Evolutionary conservation across 805 yeast species (phyloP).

Genomic region (Teunomyces kruisii): DNA sequence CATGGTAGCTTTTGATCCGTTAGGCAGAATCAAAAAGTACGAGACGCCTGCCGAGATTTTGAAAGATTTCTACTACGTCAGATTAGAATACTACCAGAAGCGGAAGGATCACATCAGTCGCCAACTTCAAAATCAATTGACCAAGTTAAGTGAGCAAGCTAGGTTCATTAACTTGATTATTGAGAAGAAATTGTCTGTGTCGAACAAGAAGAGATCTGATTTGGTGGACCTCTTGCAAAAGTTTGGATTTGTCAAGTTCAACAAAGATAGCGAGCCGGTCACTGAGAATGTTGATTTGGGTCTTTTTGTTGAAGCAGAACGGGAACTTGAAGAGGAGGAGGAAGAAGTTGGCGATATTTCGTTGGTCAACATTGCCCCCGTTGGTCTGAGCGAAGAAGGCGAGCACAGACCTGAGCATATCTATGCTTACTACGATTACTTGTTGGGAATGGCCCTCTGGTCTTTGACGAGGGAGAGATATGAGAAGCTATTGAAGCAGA

Average conservation of each 20-base stretch:
- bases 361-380: constrained; percentile 18
- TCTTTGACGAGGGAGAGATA: constrained; percentile 89
- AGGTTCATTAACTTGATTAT: constrained; percentile 89
- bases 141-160: constrained; percentile 78
- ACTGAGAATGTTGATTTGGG: constrained; percentile 34
- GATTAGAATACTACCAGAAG: constrained; percentile 87
- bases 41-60: constrained; percentile 74
- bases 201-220: constrained; percentile 68
- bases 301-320: constrained; percentile 27
- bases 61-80: constrained; percentile 78
- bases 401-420: constrained; percentile 53
- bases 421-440: constrained; percentile 74
- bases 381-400: constrained; percentile 29
- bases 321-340: constrained; percentile 37
- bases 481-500: constrained; percentile 71
- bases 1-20: constrained; percentile 94
- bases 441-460: constrained; percentile 92
- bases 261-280: constrained; percentile 65
- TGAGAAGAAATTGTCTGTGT: constrained; percentile 65
- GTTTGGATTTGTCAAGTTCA: constrained; percentile 73
- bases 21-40: constrained; percentile 83
- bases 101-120: constrained; percentile 79
- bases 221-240: constrained; percentile 63
- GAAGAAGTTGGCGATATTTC: constrained; percentile 40
- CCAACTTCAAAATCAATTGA: constrained; percentile 70